Conservation (phyloP, 768 basidiomycete genomes). For the Agaricus blazei region DNA sequence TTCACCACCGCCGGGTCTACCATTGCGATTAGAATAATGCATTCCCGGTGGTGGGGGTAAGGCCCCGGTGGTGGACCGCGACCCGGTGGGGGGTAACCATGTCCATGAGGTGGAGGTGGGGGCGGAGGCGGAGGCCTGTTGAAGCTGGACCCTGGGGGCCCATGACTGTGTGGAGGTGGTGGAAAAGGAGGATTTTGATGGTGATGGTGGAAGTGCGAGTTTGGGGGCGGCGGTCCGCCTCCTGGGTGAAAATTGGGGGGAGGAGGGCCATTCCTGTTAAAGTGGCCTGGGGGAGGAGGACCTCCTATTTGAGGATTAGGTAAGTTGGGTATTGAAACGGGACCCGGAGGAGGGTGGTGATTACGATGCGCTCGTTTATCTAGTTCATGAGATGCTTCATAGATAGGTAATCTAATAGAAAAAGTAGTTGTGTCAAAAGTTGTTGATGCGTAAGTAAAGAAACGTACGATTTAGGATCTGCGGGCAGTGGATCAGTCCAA, state of each 20-base stretch:
- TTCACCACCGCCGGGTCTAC: conserved; percentile 9
- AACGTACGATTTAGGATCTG: conserved; percentile 74
- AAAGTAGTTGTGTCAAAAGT: not conserved
- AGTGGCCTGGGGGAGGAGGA: conserved; percentile 8
- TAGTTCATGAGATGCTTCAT: conserved; percentile 82
- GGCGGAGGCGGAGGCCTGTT: conserved; percentile 13
- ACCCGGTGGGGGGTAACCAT: conserved; percentile 6
- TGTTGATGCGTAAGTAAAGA: not conserved
- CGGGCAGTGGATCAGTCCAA: conserved; percentile 86
- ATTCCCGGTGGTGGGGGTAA: conserved; percentile 11
- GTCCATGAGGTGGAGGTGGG: conserved; percentile 5
- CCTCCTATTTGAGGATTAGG: conserved; percentile 13
- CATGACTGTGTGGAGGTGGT: not conserved
- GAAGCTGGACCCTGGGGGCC: conserved; percentile 13
- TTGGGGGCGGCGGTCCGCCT: not conserved
- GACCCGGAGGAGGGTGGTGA: conserved; percentile 25
- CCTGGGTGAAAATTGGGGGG: conserved; percentile 26
- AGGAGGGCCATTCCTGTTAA: conserved; percentile 22
- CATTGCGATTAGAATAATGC: not conserved
- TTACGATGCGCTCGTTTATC: conserved; percentile 65
- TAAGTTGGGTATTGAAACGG: conserved; percentile 17
- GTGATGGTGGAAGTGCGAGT: not conserved
- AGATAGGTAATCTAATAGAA: conserved; percentile 54
- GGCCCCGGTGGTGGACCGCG: conserved; percentile 3
- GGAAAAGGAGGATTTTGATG: not conserved